These are phyloP conservation scores for Penicillium antarcticum DNA, from an alignment of 495 filamentous ascomycete genomes.

Conservation along the genomic window DNA sequence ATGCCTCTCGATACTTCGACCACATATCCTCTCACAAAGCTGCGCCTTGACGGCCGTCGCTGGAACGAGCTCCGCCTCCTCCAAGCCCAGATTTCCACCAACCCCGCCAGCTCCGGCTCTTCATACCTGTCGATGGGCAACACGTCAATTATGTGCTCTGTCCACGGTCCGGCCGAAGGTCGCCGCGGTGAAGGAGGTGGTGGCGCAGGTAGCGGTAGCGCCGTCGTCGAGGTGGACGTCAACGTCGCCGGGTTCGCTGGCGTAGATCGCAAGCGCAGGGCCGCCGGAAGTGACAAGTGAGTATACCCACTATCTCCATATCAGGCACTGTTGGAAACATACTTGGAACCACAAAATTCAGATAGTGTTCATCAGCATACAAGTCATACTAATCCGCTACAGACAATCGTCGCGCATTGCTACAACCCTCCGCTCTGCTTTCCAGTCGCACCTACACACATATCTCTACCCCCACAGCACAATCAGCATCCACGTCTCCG, in stretches of 20 bases:
- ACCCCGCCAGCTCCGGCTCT: conserved; percentile 85
- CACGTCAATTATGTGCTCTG: conserved; percentile 91
- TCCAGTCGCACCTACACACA: conserved; percentile 71
- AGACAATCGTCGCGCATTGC: conserved; percentile 81
- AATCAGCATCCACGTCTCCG: conserved; percentile 76
- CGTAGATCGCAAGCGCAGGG: conserved; percentile 75
- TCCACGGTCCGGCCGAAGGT: conserved; percentile 75
- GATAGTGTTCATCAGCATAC: background rate
- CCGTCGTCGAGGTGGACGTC: conserved; percentile 76
- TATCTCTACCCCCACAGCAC: conserved; percentile 87
- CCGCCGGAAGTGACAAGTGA: conserved; percentile 70
- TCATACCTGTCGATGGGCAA: conserved; percentile 94
- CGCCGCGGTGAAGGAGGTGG: conserved; percentile 48
- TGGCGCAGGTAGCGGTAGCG: conserved; percentile 45
- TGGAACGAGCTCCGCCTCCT: conserved; percentile 97
- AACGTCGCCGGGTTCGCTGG: conserved; percentile 84
- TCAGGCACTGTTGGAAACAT: too few relatives aligned
- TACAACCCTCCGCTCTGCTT: conserved; percentile 67
- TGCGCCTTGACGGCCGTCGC: conserved; percentile 89
- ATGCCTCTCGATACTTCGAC: conserved; percentile 93
- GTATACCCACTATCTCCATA: conserved; percentile 11
- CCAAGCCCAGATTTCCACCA: conserved; percentile 84
- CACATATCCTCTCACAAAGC: conserved; percentile 73
- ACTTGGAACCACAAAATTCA: background rate
- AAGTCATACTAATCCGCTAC: conserved; percentile 13